These are phyloP conservation scores for Aureobasidium sp. DNA, from an alignment of 2,329 filamentous ascomycete species.

Conservation along the genomic window DNA sequence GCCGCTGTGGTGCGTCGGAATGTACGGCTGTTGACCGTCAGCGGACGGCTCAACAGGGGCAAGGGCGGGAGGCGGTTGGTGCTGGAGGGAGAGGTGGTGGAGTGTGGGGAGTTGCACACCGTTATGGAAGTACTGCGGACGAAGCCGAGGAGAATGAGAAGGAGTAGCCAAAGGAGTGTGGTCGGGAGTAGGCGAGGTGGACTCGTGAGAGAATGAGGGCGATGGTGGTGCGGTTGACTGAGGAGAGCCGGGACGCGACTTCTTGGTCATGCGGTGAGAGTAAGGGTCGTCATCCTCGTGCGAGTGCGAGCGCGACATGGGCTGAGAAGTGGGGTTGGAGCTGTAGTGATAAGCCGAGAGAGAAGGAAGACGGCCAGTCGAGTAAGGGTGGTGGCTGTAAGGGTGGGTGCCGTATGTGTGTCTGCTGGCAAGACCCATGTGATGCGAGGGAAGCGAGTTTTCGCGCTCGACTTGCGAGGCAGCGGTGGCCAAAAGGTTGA, in stretches of 20 bases:
- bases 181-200: conserved; percentile 87
- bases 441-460: conserved; percentile 39
- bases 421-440: conserved; percentile 24
- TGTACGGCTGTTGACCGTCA: conserved; percentile 51
- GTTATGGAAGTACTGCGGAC: conserved; percentile 59
- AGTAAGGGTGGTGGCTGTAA: conserved; percentile 39
- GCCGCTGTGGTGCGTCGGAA: conserved; percentile 52
- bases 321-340: conserved; percentile 46
- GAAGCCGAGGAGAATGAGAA: conserved; percentile 84
- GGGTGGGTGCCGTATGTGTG: conserved; percentile 26
- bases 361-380: conserved; percentile 59
- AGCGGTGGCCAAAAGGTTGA: conserved; percentile 61
- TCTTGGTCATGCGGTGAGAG: conserved; percentile 67
- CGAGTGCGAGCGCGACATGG: conserved; percentile 85
- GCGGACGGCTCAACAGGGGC: conserved; percentile 63
- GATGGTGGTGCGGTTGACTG: conserved; percentile 94
- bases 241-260: conserved; percentile 86
- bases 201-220: conserved; percentile 93
- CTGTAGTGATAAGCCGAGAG: conserved; percentile 66
- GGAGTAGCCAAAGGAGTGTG: conserved; percentile 98
- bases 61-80: conserved; percentile 49
- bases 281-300: conserved; percentile 78
- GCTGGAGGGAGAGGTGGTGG: conserved; percentile 60
- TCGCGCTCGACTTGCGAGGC: conserved; percentile 60
- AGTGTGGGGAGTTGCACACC: conserved; percentile 81